Evolutionary conservation across 2,329 filamentous ascomycete species (phyloP).

Genomic region (Juglanconis juglandina): DNA sequence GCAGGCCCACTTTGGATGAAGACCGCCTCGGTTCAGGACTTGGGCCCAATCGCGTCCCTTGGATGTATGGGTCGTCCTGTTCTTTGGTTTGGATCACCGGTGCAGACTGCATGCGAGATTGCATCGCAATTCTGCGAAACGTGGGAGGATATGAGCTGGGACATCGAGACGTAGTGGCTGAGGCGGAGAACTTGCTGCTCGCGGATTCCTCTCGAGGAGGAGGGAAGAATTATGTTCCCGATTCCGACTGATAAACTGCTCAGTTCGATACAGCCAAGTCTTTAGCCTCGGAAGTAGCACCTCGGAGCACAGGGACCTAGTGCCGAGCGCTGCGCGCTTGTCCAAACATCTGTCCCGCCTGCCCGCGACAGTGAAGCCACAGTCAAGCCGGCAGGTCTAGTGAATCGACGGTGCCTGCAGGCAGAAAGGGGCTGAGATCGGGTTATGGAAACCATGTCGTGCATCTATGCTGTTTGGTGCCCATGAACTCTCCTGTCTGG

Average conservation of each 20-base stretch:
- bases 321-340: neutral
- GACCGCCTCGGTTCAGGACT: neutral
- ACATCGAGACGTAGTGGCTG: neutral
- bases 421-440: neutral
- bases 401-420: neutral
- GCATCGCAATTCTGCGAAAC: neutral
- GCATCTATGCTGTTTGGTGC: neutral
- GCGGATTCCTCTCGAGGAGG: too few relatives aligned
- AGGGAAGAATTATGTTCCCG: too few relatives aligned
- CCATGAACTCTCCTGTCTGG: neutral
- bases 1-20: neutral
- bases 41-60: neutral
- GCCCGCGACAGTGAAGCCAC: neutral
- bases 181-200: too few relatives aligned
- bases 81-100: neutral
- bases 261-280: too few relatives aligned
- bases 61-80: neutral
- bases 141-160: neutral
- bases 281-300: too few relatives aligned
- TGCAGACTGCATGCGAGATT: neutral
- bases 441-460: neutral
- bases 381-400: neutral
- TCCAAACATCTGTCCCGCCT: neutral
- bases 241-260: too few relatives aligned
- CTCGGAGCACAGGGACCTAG: neutral